Evolutionary conservation across 495 filamentous ascomycete genomes (phyloP), one percentile per base, ranked within the genome.

Genomic region (Patellaria atrata): DNA sequence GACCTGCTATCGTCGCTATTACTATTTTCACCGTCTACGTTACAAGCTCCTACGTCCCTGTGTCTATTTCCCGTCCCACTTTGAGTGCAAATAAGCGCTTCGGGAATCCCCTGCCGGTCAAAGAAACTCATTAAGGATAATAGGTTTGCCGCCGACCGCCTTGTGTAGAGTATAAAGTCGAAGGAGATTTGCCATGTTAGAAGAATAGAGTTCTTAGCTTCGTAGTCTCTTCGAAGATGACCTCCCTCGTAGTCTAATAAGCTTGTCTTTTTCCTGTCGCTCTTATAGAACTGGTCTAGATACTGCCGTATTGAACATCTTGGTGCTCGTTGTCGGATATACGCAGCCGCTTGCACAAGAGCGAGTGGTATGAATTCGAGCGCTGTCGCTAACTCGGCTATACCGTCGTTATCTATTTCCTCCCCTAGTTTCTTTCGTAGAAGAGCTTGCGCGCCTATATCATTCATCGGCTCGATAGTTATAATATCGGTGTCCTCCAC

Each of bases 141-240:
- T 15, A 61, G 29, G n/a, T 51, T 30, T 3, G 37, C 39, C 10
- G 53, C 54, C 9, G 24, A 23, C 13, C 30, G 30, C 21, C 40
- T 41, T 23, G 49, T 33, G 6, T 16, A 10, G 22, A 41, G 23
- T 29, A 70, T 60, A 6, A 62, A 55, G 8, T 63, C 50, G 38
- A 68, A 69, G 0, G 63, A 63, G n/a, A 68, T 48, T 35, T 55
- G 35, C 62, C 59, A 68, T 13, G 62, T 65, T 4, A 47, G 54
- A n/a, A 62, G 45, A 4, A 67, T 44, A 2, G 59, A 52, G 37
- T 62, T 49, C 2, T 30, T 38, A 20, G 43, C 33, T 14, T 23
- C 38, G 47, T 28, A 18, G 20, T 60, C 57, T 25, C 58, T 48
- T 5, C 52, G 47, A 9, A 56, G 40, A 40, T 53, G 48, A 6